phyloP scores from a whole-genome alignment of 352 stramenopile species.

The Phytophthora capsici region DNA sequence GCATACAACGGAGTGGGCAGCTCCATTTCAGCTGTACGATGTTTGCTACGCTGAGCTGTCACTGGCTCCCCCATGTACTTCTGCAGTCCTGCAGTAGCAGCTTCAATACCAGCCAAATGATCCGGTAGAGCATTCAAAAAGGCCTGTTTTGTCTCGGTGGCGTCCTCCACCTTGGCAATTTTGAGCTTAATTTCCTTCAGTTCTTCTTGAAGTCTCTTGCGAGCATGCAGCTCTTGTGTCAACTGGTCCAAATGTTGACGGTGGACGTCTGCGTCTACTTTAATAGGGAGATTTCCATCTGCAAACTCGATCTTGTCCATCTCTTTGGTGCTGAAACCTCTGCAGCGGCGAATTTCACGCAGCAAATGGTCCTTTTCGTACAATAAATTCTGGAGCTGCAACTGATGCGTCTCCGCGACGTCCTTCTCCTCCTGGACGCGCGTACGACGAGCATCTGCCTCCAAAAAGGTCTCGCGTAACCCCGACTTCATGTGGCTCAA shows the following conservation, averaged over 20 bases:
- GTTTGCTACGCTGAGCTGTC: conserved; percentile 43
- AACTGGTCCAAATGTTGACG: conserved; percentile 71
- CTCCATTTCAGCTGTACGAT: conserved; percentile 51
- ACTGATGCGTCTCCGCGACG: conserved; percentile 73
- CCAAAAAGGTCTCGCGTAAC: conserved; percentile 74
- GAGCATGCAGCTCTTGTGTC: conserved; percentile 62
- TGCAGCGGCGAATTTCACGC: conserved; percentile 77
- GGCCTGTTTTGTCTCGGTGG: conserved; percentile 60
- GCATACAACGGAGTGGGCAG: conserved; percentile 68
- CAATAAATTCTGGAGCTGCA: conserved; percentile 82
- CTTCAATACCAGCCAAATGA: conserved; percentile 61
- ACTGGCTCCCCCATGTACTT: conserved; percentile 63
- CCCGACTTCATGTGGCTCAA: conserved; percentile 61
- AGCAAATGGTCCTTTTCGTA: conserved; percentile 87
- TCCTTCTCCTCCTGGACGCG: conserved; percentile 80
- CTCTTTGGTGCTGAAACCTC: conserved; percentile 76
- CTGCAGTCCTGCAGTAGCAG: conserved; percentile 65
- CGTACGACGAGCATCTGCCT: conserved; percentile 63
- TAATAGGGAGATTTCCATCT: conserved; percentile 57
- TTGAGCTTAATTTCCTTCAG: conserved; percentile 68
- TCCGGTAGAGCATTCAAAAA: conserved; percentile 64
- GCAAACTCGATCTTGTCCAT: conserved; percentile 85
- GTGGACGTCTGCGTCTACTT: conserved; percentile 58
- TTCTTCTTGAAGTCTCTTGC: conserved; percentile 66
- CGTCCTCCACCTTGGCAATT: conserved; percentile 63